Evolutionary conservation across 257 asterid genomes (phyloP).

Genomic region (Lithospermum erythrorhizon): DNA sequence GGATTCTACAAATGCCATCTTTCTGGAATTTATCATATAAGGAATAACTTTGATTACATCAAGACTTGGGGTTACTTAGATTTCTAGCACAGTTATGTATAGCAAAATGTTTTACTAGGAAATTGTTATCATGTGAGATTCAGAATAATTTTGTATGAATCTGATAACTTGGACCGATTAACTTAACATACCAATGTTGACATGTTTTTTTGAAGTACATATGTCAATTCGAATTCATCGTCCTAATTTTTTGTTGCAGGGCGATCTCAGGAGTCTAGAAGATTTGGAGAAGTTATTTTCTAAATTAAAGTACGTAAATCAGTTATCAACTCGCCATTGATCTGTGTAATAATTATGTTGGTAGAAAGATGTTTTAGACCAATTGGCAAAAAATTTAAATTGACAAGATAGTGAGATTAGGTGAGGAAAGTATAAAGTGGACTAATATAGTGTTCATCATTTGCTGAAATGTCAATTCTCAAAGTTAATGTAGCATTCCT

Average conservation of each 20-base stretch:
- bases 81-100: too few relatives aligned
- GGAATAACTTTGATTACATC: too few relatives aligned
- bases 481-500: neutral
- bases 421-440: neutral
- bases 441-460: neutral
- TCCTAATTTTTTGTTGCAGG: constrained; percentile 39
- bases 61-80: too few relatives aligned
- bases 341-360: neutral
- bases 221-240: neutral
- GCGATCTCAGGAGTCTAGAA: constrained; percentile 74
- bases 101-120: too few relatives aligned
- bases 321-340: too few relatives aligned
- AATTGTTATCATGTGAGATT: neutral
- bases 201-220: too few relatives aligned
- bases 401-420: neutral
- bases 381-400: neutral
- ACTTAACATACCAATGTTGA: neutral
- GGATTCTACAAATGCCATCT: neutral
- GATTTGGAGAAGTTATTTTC: constrained; percentile 85
- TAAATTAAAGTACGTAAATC: constrained; percentile 38
- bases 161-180: neutral
- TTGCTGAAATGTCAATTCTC: neutral
- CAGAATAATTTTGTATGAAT: neutral
- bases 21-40: neutral
- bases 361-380: neutral